Percentiles rank a stretch among this genome's conserved stretches.
Evolutionary conservation across 805 yeast genomes (phyloP).

Genomic region (Aciculoconidium aculeatum): DNA sequence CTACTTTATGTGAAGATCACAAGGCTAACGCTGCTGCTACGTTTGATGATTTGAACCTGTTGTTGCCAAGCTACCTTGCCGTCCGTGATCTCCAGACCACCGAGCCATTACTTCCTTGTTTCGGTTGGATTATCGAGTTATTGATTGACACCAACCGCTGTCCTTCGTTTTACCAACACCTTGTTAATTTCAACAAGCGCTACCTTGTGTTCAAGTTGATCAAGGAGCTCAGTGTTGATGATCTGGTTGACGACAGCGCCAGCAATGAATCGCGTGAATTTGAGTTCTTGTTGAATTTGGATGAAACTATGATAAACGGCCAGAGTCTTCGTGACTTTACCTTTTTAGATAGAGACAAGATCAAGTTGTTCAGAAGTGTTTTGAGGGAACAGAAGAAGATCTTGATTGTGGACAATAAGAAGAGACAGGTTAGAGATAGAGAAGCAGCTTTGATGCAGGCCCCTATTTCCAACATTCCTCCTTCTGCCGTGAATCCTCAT

Average conservation of each 20-base stretch:
- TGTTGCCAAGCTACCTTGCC: constrained; percentile 26
- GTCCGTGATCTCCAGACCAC: constrained; percentile 21
- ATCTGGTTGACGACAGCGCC: constrained; percentile 16
- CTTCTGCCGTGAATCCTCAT: constrained; percentile 3
- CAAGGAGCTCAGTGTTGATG: constrained; percentile 35
- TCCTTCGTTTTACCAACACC: constrained; percentile 66
- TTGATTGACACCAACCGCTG: constrained; percentile 56
- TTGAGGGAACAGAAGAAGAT: constrained; percentile 29
- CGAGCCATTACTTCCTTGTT: constrained; percentile 67
- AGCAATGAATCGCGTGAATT: constrained; percentile 38
- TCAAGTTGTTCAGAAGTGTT: constrained; percentile 23
- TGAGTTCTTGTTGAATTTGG: constrained; percentile 47
- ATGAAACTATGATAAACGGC: constrained; percentile 28
- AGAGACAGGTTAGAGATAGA: constrained; percentile 19
- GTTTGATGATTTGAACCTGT: constrained; percentile 23
- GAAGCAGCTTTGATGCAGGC: constrained; percentile 6
- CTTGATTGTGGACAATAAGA: constrained; percentile 26
- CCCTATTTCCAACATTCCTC: constrained; percentile 2
- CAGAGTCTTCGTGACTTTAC: constrained; percentile 33
- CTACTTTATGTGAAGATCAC: constrained; percentile 14
- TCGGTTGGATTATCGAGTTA: constrained; percentile 87
- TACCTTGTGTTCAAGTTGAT: constrained; percentile 34
- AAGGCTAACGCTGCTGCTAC: constrained; percentile 3
- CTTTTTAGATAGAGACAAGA: constrained; percentile 18
- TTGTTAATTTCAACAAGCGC: constrained; percentile 79